Evolutionary conservation across 176 grass and related monocot genomes (phyloP), one percentile per base, ranked within the genome.

Genomic region (Saccharum officinarum): DNA sequence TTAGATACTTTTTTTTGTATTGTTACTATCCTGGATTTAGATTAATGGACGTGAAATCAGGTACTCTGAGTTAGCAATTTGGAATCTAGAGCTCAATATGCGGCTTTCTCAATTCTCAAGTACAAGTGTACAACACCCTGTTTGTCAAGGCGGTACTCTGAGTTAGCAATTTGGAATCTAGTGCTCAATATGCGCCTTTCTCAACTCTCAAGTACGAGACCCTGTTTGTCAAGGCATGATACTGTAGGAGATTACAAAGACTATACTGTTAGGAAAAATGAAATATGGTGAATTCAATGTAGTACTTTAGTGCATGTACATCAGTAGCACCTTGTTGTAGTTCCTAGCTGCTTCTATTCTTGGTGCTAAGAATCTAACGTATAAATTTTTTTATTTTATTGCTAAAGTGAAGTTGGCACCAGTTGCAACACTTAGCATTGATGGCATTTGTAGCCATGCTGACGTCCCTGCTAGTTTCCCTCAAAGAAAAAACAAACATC

Each of bases 51-150:
- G 10, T 39, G 33, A 49, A 74, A 74, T 52, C 4, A 74, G 42
- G 31, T 20, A 13, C 54, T 72, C 63, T 89, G 49, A 79, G 49
- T 18, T 82, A 6, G 33, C 81, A 46, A 45, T 69, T 40, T 50
- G 71, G 63, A 23, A 40, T 64, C 39, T 71, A 10, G 23, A 69
- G 41, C 4, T 63, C 16, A 52, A 52, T 52, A 18, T 52, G 37
- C 37, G 37, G 37, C 20, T 1, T 46, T 38, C 78, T 67, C 80
- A 20, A 20, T 38, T 30, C 41, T 26, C 15, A 62, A 17, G 71
- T 44, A 11, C 22, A 80, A 4, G 6, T 38, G 59, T 38, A 8
- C 17, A 79, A 1, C 8, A 5, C 75, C 30, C n/a, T 82, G 42
- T 16, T 86, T 79, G 13, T 47, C 9, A 73, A 15, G 57, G 16